Base-by-base conservation (phyloP, 331 rosid genomes). In the Dryas integrifolia region DNA sequence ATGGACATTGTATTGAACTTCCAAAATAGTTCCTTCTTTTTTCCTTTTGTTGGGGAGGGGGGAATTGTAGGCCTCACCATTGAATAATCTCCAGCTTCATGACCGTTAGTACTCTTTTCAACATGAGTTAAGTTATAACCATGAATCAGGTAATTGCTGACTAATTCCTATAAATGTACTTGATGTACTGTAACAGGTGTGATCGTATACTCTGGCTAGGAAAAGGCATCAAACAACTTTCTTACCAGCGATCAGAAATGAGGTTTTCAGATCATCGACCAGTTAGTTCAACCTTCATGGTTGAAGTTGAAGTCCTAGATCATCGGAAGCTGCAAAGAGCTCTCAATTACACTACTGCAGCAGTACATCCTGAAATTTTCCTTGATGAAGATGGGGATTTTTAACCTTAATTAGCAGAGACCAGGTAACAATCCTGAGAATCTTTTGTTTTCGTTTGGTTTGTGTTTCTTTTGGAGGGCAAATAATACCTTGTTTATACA, bases 181-280 rank as follows among this genome's bases (percentile, higher is more conserved):
- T 73, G 61, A 41, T 60, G 46, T 55, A 73, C 43, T 45, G 57
- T 79, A 76, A 65, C 87, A 94, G 98, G 97, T 94, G 98, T 52
- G 99, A 95, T 65, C 87, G 99, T 6, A 85, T 95, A 85, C 60
- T 92, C 47, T 88, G 96, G 96, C 75, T 77, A 18, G 99, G 97
- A 68, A 95, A 77, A 78, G 96, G 97, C 52, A 91, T 89, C 56
- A 88, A 87, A 55, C 99, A 95, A 72, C 67, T 85, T 41, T 79
- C 85, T 49, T 95, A 95, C 16, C 64, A 80, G 57, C 87, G 91
- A 30, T 79, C 96, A 65, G 97, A 95, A 10, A 24, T 82, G 45
- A 82, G 48, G 76, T 65, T 91, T 52, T 95, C 99, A 8, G 97
- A 92, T 87, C 99, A 95, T 74, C 72, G 96, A 30, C 96, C 99